Evolutionary conservation across 1,284 basidiomycete species (phyloP).

Genomic region (Ceratobasidium sp.): DNA sequence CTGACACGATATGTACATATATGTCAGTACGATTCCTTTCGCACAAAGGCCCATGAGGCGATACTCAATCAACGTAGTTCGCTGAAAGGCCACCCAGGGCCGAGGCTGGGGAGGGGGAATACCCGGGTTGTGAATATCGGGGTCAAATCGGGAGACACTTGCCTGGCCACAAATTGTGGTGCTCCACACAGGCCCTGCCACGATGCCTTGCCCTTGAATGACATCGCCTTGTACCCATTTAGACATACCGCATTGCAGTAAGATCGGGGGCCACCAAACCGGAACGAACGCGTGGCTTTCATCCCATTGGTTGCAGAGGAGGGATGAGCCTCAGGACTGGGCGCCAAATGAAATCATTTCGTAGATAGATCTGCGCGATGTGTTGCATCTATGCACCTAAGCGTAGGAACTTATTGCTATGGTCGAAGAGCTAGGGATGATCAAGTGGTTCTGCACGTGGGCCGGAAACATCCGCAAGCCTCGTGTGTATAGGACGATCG

Average conservation of each 20-base stretch:
- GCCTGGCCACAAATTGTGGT: conserved; percentile 1
- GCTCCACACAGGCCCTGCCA: conserved; percentile 15
- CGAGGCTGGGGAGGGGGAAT: conserved; percentile 3
- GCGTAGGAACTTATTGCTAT: not conserved
- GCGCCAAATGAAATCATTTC: conserved; percentile 35
- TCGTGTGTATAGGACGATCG: conserved; percentile 22
- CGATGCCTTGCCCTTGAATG: not conserved
- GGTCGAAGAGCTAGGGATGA: not conserved
- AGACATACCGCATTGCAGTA: conserved; percentile 5
- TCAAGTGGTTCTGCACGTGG: conserved; percentile 8
- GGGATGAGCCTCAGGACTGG: not conserved
- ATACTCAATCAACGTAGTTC: not conserved
- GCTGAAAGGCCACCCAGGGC: not conserved
- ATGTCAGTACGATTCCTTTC: not conserved
- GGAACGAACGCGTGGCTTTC: conserved; percentile 8
- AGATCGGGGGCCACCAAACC: conserved; percentile 10
- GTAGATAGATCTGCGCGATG: conserved; percentile 28
- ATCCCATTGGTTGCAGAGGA: not conserved
- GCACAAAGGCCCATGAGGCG: not conserved
- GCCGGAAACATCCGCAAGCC: conserved; percentile 31
- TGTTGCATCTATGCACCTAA: conserved; percentile 17
- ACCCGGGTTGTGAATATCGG: conserved; percentile 5
- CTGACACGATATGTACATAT: not conserved
- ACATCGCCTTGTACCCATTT: not conserved
- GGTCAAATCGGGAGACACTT: conserved; percentile 11